These are phyloP conservation scores for Ambrosiella xylebori DNA, from an alignment of 2,329 filamentous ascomycete genomes.

Conservation along the genomic window DNA sequence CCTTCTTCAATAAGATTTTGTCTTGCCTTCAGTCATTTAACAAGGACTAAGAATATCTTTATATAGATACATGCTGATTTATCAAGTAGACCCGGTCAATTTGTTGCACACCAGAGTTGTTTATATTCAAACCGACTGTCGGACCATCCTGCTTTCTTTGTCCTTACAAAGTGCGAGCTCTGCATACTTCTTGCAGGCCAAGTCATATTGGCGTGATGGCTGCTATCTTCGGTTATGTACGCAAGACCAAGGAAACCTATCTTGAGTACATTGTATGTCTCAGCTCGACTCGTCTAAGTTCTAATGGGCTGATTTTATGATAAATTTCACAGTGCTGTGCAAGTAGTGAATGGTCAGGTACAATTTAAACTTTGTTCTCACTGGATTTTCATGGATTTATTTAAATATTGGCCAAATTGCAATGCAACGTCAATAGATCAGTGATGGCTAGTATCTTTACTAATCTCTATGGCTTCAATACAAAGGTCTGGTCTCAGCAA, in stretches of 20 bases:
- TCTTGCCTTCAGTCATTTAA: not conserved
- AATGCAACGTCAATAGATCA: too few species aligned
- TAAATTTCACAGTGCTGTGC: too few species aligned
- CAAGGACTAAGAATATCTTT: not conserved
- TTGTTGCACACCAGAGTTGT: not conserved
- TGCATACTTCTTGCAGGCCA: not conserved
- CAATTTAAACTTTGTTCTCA: too few species aligned
- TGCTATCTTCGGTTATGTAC: not conserved
- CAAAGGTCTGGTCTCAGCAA: too few species aligned
- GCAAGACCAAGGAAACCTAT: conserved; percentile 6
- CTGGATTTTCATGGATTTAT: too few species aligned
- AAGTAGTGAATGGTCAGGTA: too few species aligned
- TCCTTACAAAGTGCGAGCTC: not conserved
- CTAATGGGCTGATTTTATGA: too few species aligned
- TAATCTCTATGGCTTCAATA: too few species aligned
- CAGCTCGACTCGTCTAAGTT: too few species aligned
- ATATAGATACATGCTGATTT: not conserved
- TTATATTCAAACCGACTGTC: not conserved
- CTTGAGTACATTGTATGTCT: not conserved
- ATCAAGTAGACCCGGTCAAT: not conserved
- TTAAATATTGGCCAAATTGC: too few species aligned
- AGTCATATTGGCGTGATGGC: not conserved
- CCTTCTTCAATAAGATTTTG: not conserved
- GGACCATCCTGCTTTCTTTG: not conserved
- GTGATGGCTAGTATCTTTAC: too few species aligned